Conservation (phyloP, 768 basidiomycete species). For the Russula compacta region DNA sequence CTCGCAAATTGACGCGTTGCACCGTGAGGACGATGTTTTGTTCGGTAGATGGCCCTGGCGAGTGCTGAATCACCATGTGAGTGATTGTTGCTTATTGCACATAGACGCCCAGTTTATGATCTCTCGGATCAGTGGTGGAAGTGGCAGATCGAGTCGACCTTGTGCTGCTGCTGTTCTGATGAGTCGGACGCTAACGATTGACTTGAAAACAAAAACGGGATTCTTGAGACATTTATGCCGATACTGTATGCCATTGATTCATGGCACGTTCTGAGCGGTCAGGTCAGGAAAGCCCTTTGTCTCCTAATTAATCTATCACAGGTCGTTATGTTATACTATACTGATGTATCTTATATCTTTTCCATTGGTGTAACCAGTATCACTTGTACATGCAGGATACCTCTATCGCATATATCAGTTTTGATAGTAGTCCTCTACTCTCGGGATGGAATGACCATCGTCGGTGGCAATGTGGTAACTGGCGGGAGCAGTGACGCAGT, state of each 20-base stretch:
- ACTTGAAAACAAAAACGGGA: not conserved
- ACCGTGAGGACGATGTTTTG: constrained; percentile 42
- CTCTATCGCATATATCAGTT: constrained; percentile 3
- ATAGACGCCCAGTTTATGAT: not conserved
- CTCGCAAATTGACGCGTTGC: constrained; percentile 24
- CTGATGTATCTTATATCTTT: constrained; percentile 13
- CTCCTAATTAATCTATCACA: not conserved
- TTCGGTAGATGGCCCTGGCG: constrained; percentile 66
- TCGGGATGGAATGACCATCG: constrained; percentile 50
- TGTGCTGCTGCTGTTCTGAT: constrained; percentile 51
- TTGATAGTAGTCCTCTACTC: not conserved
- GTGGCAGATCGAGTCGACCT: constrained; percentile 59
- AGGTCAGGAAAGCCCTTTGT: not conserved
- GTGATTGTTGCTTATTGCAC: constrained; percentile 23
- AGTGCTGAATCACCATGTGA: constrained; percentile 59
- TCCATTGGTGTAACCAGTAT: constrained; percentile 6
- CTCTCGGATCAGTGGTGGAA: constrained; percentile 63
- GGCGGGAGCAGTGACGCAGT: constrained; percentile 74
- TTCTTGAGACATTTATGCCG: not conserved
- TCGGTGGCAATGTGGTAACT: constrained; percentile 81
- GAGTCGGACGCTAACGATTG: constrained; percentile 45
- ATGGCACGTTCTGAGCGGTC: not conserved
- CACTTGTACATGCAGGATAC: constrained; percentile 6
- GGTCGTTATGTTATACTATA: not conserved
- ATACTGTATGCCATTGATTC: not conserved